Evolutionary conservation across 768 basidiomycete genomes (phyloP), one percentile per base, ranked within the genome.

Genomic region (Suillus subluteus): DNA sequence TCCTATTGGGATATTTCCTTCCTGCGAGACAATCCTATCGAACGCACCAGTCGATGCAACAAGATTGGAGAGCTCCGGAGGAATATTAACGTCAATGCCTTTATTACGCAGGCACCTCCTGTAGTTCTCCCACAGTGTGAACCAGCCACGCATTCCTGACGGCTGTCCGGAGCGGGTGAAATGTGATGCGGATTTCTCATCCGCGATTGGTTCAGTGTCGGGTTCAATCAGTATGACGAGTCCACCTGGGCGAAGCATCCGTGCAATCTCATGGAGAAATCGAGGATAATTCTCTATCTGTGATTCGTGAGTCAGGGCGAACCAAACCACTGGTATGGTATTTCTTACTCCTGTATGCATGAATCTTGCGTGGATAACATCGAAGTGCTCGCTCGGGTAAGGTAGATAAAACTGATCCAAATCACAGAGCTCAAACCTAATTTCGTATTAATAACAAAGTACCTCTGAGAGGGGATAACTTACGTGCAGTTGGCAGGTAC

Each of bases 401-500:
- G 90, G 90, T 44, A 91, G 79, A 63, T 78, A 84, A 71, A 77
- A 78, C 66, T 85, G 80, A 74, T 89, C 87, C 66, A 91, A 79
- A 73, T 91, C 88, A 75, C 87, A 91, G 16, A 91, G 81, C 70
- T 91, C 91, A 90, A 91, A 38, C 90, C 91, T 64, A 44, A 62
- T 58, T 11, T 37, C 52, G 37, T 26, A 59, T 62, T 44, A 61
- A 70, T 58, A n/a, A 64, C 62, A 15, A 58, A 46, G 50, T 54
- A n/a, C 23, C 52, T 13, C 63, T 56, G 58, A 41, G 61, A 40
- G 59, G 23, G 41, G 50, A 44, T 38, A 70, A 80, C 89, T 79
- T 82, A 90, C 89, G 87, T 87, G 89, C 89, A 91, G 68, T 91
- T 91, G 21, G 84, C 83, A 52, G 89, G 89, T 32, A 91, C 89